These are phyloP conservation scores for Hypoxylon sp. DNA, from an alignment of 2,329 filamentous ascomycete species.

Conservation along the genomic window DNA sequence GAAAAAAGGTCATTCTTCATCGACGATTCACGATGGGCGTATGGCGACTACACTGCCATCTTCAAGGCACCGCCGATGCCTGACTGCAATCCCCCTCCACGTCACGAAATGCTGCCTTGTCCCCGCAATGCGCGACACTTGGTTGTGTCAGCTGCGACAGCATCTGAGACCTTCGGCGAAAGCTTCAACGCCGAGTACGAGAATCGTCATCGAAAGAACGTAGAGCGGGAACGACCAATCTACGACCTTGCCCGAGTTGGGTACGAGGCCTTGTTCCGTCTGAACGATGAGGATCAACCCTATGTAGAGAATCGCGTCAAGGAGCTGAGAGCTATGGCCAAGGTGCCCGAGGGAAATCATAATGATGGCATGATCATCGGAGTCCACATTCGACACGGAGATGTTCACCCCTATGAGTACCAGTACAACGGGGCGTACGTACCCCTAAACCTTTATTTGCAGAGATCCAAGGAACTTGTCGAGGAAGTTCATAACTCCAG, in stretches of 20 bases:
- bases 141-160: slow-evolving; percentile 77
- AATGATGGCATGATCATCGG: slow-evolving; percentile 71
- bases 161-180: slow-evolving; percentile 72
- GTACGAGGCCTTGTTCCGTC: slow-evolving; percentile 79
- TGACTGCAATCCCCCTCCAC: slow-evolving; percentile 77
- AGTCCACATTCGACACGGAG: slow-evolving; percentile 83
- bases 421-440: slow-evolving; percentile 84
- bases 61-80: slow-evolving; percentile 76
- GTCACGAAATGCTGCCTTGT: slow-evolving; percentile 82
- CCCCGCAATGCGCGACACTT: slow-evolving; percentile 81
- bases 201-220: slow-evolving; percentile 61
- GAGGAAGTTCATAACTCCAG: slow-evolving; percentile 61
- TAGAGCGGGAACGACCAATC: slow-evolving; percentile 68
- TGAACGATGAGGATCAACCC: slow-evolving; percentile 72
- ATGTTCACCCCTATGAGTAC: slow-evolving; percentile 80
- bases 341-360: slow-evolving; percentile 57
- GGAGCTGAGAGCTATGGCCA: slow-evolving; percentile 64
- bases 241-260: slow-evolving; percentile 77
- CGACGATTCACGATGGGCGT: slow-evolving; percentile 86
- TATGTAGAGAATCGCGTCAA: slow-evolving; percentile 73
- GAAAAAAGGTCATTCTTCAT: slow-evolving; percentile 85
- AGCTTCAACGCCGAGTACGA: slow-evolving; percentile 67
- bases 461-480: slow-evolving; percentile 69
- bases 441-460: slow-evolving; percentile 75
- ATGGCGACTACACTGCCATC: slow-evolving; percentile 79